Base-by-base conservation (phyloP, 805 yeast genomes). In the Hanseniaspora lachancei region DNA sequence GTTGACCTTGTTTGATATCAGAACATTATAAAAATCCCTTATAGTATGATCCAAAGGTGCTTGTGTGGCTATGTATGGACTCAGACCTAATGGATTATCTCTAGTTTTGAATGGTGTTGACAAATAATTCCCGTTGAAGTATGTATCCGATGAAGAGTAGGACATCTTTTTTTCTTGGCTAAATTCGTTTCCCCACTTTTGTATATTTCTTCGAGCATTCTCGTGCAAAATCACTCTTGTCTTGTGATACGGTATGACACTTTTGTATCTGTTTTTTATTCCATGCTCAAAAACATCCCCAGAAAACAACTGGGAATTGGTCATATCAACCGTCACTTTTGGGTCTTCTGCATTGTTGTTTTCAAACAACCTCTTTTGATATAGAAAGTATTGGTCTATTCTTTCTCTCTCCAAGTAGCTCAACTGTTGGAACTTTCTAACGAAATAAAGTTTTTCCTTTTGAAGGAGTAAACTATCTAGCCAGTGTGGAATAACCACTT, bases 61-160 rank as follows among this genome's bases (percentile, higher is more conserved):
- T 67, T 91, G 96, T 0, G 95, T 78, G 0, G 95, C 96, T 62
- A 89, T 86, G 64, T 83, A 85, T 42, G 76, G 74, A 41, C 40
- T 40, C 16, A 40, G 1, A 4, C 42, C 53, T 20, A 13, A 9
- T 4, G 69, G 58, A 5, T 62, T 50, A 29, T 73, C 61, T 21
- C 61, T 59, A 54, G 68, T 58, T 1, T 57, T 56, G 18, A 36
- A 21, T 20, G 49, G 54, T 3, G 38, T 32, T 10, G 65, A 62
- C 48, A 86, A 68, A 69, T 86, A 84, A 24, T 89, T 86, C 0
- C 97, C 98, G 69, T 89, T 89, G 62, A 89, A 87, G 66, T 89
- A 89, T 65, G 82, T 86, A 55, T 65, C 41, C 16, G 43, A 12
- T 16, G 51, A 36, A 21, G 12, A 38, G 21, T n/a, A 24, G 35